Evolutionary conservation across 352 stramenopile genomes (phyloP), one percentile per base, ranked within the genome.

Genomic region (Globisporangium mamillatum): DNA sequence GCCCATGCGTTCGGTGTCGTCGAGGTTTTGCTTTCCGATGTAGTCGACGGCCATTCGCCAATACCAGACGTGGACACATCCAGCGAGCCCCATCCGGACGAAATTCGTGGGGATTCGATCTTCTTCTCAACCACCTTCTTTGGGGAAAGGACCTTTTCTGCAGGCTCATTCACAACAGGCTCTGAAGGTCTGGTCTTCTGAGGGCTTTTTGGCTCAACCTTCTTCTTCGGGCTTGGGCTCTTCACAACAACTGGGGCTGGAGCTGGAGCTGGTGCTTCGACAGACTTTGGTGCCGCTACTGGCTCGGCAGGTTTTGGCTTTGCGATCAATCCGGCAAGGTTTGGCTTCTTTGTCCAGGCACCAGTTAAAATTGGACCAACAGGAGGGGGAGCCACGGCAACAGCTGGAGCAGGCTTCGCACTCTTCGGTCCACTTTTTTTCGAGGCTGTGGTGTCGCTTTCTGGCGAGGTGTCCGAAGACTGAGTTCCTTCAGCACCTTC

Each of bases 331-430:
- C 73, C 72, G 29, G 72, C 72, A 50, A 92, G 77, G 63, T 88
- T 91, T 24, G 84, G 79, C 70, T 88, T 89, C 74, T 92, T 90
- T 27, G 80, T 81, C 84, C 84, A 92, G 24, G 84, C 84, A 48
- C 84, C 84, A 20, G 78, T 88, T 32, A 92, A 65, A 32, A 92
- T 78, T 1, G 84, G 82, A 60, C 75, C 70, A 56, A 86, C 84
- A 55, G 84, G 71, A 38, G 80, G 80, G 16, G 81, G 76, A 22
- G 71, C 70, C 27, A 83, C 75, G 32, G 69, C 66, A 5, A 59
- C 75, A 46, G 76, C 71, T 56, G 78, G 72, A 57, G 78, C 74
- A 25, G 74, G 72, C 61, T 88, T 79, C 41, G 69, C 60, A 48
- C 63, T 60, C 68, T 79, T 85, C 24, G 64, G 66, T 67, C 68